A percentile compares a stretch with the other conserved stretches of the same genome.
Evolutionary conservation across 306 rosid genomes (phyloP).

Genomic region (Abrus pulchellus): DNA sequence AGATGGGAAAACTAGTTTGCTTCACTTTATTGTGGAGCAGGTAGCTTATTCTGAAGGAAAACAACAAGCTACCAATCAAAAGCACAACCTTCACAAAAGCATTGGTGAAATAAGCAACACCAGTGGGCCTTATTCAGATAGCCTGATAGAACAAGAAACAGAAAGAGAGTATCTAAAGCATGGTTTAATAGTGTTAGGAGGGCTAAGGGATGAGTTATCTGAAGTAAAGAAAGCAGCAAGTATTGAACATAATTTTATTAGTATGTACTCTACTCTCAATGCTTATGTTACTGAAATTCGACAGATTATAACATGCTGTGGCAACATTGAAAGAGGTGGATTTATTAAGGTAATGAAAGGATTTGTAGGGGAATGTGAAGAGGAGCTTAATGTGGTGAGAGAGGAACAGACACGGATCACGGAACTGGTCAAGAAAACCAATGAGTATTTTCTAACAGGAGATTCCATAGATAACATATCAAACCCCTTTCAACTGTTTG

Average conservation of each 20-base stretch:
- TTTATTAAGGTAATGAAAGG: slow-evolving; percentile 65
- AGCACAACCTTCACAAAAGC: slow-evolving; percentile 19
- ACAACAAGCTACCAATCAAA: slow-evolving; percentile 45
- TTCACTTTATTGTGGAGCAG: slow-evolving; percentile 82
- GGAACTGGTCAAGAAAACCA: slow-evolving; percentile 74
- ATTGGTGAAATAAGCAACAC: slow-evolving; percentile 33
- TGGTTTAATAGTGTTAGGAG: slow-evolving; percentile 61
- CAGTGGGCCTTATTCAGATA: slow-evolving; percentile 1
- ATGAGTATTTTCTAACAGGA: slow-evolving; percentile 70
- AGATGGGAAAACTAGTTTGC: slow-evolving; percentile 76
- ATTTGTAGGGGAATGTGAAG: slow-evolving; percentile 70
- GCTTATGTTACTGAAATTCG: slow-evolving; percentile 55
- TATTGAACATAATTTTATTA: slow-evolving; percentile 61
- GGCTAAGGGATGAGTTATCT: slow-evolving; percentile 60
- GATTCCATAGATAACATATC: slow-evolving; percentile 51
- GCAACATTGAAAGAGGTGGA: slow-evolving; percentile 57
- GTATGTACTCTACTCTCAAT: slow-evolving; percentile 49
- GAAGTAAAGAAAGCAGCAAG: slow-evolving; percentile 76
- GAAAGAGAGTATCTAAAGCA: slow-evolving; percentile 51
- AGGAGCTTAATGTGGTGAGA: slow-evolving; percentile 66
- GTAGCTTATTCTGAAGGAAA: slow-evolving; percentile 73
- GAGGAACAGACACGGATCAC: slow-evolving; percentile 65
- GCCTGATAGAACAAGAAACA: slow-evolving; percentile 43
- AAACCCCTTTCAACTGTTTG: slow-evolving; percentile 67
- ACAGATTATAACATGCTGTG: slow-evolving; percentile 51